phyloP scores from a whole-genome alignment of 768 basidiomycete species.

The Mycena venus region DNA sequence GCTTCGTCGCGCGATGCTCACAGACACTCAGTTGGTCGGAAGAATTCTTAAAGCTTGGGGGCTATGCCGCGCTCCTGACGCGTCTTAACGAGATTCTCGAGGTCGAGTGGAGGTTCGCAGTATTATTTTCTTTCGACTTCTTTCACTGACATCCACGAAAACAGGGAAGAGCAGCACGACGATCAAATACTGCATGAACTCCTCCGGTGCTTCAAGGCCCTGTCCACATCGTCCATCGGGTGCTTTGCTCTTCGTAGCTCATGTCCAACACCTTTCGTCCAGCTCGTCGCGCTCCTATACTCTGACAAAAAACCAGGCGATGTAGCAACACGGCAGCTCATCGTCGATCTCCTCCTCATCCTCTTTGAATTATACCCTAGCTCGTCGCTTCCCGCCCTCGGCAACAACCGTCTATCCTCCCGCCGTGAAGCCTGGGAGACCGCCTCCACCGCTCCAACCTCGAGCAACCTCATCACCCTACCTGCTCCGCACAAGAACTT shows the following conservation, averaged over 20 bases:
- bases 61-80: constrained; percentile 87
- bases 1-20: not conserved
- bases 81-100: constrained; percentile 92
- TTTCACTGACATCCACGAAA: constrained; percentile 18
- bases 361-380: constrained; percentile 92
- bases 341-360: constrained; percentile 87
- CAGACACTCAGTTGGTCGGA: constrained; percentile 81
- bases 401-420: constrained; percentile 50
- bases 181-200: constrained; percentile 95
- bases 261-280: constrained; percentile 89
- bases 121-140: not conserved
- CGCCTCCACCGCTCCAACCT: constrained; percentile 50
- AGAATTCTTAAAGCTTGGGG: constrained; percentile 85
- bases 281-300: constrained; percentile 87
- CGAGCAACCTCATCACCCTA: constrained; percentile 70
- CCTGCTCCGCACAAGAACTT: constrained; percentile 81
- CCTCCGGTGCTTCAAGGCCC: constrained; percentile 92
- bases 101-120: constrained; percentile 91
- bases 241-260: constrained; percentile 92
- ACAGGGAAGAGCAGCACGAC: constrained; percentile 98
- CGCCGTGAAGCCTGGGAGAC: constrained; percentile 73
- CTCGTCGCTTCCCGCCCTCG: constrained; percentile 71
- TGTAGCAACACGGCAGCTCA: constrained; percentile 88
- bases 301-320: constrained; percentile 99
- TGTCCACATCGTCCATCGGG: constrained; percentile 91